A percentile compares a stretch with the other conserved stretches of the same genome.
Evolutionary conservation across 1,284 basidiomycete species (phyloP).

Genomic region (Abortiporus biennis): DNA sequence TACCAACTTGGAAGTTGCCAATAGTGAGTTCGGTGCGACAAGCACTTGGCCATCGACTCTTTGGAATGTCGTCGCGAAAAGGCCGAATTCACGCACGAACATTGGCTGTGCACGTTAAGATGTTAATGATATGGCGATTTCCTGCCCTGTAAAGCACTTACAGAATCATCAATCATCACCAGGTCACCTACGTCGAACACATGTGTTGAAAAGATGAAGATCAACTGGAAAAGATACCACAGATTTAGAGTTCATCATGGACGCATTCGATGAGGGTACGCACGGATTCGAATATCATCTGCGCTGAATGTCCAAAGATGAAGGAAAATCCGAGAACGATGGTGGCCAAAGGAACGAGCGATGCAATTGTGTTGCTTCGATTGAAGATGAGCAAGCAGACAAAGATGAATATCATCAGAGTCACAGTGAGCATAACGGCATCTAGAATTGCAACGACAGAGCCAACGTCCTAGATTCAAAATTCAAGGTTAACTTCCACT

Average conservation of each 20-base stretch:
- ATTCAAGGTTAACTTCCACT: no score
- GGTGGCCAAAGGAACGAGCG: constrained; percentile 77
- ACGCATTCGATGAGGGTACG: constrained; percentile 15
- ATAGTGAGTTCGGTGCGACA: constrained; percentile 75
- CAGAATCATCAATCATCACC: constrained; percentile 73
- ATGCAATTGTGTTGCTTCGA: constrained; percentile 60
- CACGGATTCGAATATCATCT: constrained; percentile 77
- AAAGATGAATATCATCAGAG: constrained; percentile 61
- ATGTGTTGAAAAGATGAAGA: constrained; percentile 82
- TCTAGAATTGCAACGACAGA: constrained; percentile 75
- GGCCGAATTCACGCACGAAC: constrained; percentile 72
- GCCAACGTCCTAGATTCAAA: constrained; percentile 45
- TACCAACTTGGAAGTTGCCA: constrained; percentile 69
- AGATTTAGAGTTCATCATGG: neutral
- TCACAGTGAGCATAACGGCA: constrained; percentile 61
- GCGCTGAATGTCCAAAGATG: constrained; percentile 79
- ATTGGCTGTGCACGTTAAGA: constrained; percentile 30
- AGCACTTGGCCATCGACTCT: constrained; percentile 78
- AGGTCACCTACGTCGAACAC: constrained; percentile 76
- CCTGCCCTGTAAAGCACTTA: constrained; percentile 22
- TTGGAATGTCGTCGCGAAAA: constrained; percentile 78
- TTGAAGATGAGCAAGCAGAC: constrained; percentile 79
- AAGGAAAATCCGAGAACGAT: constrained; percentile 79
- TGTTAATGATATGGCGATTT: neutral
- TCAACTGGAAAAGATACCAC: constrained; percentile 36